Evolutionary conservation across 495 filamentous ascomycete species (phyloP).

Genomic region (Lepraria neglecta): DNA sequence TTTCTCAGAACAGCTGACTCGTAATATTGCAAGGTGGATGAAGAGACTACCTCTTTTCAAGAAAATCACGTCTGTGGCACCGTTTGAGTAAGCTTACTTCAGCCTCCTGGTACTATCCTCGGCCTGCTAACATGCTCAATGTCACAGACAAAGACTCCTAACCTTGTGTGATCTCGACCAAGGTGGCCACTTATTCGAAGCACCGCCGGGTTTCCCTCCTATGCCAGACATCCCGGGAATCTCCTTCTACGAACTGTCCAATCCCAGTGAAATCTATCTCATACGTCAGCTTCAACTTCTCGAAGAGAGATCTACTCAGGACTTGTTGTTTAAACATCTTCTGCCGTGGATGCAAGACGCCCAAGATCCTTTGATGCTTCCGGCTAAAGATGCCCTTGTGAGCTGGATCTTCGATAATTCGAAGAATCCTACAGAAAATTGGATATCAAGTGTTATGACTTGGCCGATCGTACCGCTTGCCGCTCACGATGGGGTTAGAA

Average conservation of each 20-base stretch:
- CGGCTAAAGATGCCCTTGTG: slow-evolving; percentile 10
- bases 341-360: slow-evolving; percentile 11
- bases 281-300: slow-evolving; percentile 8
- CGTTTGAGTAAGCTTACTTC: slow-evolving; percentile 11
- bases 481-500: neutral
- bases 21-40: neutral
- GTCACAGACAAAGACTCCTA: neutral
- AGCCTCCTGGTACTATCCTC: neutral
- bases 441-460: neutral
- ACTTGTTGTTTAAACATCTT: slow-evolving; percentile 13
- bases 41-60: slow-evolving; percentile 20
- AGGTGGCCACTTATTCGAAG: neutral
- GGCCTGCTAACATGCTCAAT: neutral
- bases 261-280: slow-evolving; percentile 6
- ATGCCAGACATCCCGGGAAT: slow-evolving; percentile 17
- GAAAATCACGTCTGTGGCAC: neutral
- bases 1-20: neutral
- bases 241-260: slow-evolving; percentile 14
- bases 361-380: neutral
- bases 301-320: neutral
- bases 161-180: neutral
- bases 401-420: slow-evolving; percentile 13
- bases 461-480: slow-evolving; percentile 6
- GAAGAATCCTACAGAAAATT: slow-evolving; percentile 1
- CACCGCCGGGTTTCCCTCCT: slow-evolving; percentile 11